Conservation (phyloP, 2,329 filamentous ascomycete species). For the Pyrenochaeta sp. region DNA sequence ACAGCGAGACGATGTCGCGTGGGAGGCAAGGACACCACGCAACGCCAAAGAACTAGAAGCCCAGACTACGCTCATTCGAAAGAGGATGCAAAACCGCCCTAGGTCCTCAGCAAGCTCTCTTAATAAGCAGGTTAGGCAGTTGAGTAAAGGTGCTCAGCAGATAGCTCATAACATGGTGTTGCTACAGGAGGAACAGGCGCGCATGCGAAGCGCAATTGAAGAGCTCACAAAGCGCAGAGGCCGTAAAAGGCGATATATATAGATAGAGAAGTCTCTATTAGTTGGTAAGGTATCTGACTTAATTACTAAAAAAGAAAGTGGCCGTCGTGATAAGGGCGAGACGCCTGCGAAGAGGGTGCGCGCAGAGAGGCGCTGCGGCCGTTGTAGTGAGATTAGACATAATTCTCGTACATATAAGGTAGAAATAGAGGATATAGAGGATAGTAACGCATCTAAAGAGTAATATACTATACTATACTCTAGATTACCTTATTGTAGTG, state of each 20-base stretch:
- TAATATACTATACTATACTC: background rate
- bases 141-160: constrained; percentile 14
- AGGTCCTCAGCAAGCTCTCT: constrained; percentile 11
- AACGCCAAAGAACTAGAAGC: constrained; percentile 10
- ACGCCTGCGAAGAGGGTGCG: constrained; percentile 13
- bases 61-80: constrained; percentile 11
- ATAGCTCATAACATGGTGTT: constrained; percentile 15
- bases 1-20: background rate
- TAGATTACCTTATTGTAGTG: background rate
- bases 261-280: background rate
- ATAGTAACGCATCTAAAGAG: constrained; percentile 9
- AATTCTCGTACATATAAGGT: constrained; percentile 11
- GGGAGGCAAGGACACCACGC: no score
- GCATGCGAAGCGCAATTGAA: constrained; percentile 6
- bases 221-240: constrained; percentile 4
- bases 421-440: no score
- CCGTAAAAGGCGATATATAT: no score
- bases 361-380: constrained; percentile 10
- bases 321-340: constrained; percentile 3
- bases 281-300: background rate
- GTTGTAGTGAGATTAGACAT: constrained; percentile 16
- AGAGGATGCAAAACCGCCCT: constrained; percentile 7
- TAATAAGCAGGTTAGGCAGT: constrained; percentile 7
- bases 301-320: constrained; percentile 1
- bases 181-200: constrained; percentile 3